phyloP scores from a whole-genome alignment of 352 stramenopile genomes.

The Phytophthora hybrid region DNA sequence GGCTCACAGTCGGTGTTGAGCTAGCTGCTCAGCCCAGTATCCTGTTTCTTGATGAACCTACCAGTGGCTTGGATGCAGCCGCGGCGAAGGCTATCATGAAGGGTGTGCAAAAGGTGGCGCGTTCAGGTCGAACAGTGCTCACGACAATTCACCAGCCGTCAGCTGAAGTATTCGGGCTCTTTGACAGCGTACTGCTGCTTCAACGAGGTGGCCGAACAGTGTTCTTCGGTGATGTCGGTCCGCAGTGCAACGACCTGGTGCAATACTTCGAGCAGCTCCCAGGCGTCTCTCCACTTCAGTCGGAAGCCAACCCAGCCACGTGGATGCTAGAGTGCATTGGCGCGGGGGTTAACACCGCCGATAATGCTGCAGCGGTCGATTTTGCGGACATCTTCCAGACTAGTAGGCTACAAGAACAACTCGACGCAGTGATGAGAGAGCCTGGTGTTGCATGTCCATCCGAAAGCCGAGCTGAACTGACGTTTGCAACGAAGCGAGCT shows the following conservation, averaged over 20 bases:
- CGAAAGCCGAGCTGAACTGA: conserved; percentile 28
- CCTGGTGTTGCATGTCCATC: conserved; percentile 45
- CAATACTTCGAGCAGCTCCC: conserved; percentile 63
- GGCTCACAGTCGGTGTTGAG: conserved; percentile 59
- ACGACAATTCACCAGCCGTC: conserved; percentile 54
- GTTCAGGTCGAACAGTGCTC: conserved; percentile 81
- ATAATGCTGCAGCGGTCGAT: conserved; percentile 23
- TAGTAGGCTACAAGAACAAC: conserved; percentile 34
- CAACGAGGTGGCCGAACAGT: conserved; percentile 57
- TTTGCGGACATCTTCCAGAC: conserved; percentile 54
- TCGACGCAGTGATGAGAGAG: conserved; percentile 37
- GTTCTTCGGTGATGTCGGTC: conserved; percentile 65
- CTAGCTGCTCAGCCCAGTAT: conserved; percentile 56
- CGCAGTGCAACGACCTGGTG: conserved; percentile 42
- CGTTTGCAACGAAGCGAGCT: conserved; percentile 45
- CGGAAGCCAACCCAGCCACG: conserved; percentile 65
- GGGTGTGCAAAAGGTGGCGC: conserved; percentile 65
- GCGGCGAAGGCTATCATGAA: conserved; percentile 74
- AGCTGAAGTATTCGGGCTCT: conserved; percentile 73
- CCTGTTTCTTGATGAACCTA: conserved; percentile 68
- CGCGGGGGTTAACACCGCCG: conserved; percentile 41
- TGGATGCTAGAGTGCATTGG: conserved; percentile 87
- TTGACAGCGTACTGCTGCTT: conserved; percentile 88
- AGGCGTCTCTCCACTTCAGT: conserved; percentile 40
- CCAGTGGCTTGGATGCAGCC: conserved; percentile 72